Evolutionary conservation across 2,329 filamentous ascomycete species (phyloP).

Genomic region (Alternaria arbusti): DNA sequence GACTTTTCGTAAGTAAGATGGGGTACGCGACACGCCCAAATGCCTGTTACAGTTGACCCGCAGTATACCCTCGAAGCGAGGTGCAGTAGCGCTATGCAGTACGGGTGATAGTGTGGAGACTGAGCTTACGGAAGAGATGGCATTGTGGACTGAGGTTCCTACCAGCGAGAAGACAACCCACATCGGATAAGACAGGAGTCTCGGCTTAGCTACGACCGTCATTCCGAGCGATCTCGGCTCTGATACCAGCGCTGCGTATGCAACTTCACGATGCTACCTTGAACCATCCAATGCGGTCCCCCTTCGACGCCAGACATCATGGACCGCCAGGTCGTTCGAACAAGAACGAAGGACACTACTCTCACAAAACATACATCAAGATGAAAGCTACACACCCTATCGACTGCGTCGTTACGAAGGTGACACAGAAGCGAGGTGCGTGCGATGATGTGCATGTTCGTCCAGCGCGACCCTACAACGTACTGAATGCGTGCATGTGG

Average conservation of each 20-base stretch:
- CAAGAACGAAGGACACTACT: not conserved
- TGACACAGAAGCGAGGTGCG: not conserved
- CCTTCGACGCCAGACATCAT: not conserved
- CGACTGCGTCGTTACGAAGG: not conserved
- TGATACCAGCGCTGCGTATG: not conserved
- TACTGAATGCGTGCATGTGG: not conserved
- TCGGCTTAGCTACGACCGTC: not conserved
- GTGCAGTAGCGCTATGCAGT: slow-evolving; percentile 28
- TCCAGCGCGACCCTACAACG: not conserved
- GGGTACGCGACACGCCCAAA: slow-evolving; percentile 12
- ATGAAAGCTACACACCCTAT: not conserved
- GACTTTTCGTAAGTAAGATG: slow-evolving; percentile 6
- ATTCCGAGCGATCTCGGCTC: not conserved
- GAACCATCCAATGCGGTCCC: not conserved
- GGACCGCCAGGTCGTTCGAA: not conserved
- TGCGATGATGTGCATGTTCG: not conserved
- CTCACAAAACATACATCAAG: not conserved
- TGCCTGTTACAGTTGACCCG: slow-evolving; percentile 2
- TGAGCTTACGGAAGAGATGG: slow-evolving; percentile 6
- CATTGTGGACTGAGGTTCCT: not conserved
- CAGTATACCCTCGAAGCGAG: slow-evolving; percentile 7
- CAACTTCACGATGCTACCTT: not conserved
- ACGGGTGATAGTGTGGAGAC: slow-evolving; percentile 28
- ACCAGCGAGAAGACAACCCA: slow-evolving; percentile 8
- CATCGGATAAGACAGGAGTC: not conserved